These are phyloP conservation scores for Skeletonema costatum DNA, from an alignment of 108 stramenopile species.

Conservation along the genomic window DNA sequence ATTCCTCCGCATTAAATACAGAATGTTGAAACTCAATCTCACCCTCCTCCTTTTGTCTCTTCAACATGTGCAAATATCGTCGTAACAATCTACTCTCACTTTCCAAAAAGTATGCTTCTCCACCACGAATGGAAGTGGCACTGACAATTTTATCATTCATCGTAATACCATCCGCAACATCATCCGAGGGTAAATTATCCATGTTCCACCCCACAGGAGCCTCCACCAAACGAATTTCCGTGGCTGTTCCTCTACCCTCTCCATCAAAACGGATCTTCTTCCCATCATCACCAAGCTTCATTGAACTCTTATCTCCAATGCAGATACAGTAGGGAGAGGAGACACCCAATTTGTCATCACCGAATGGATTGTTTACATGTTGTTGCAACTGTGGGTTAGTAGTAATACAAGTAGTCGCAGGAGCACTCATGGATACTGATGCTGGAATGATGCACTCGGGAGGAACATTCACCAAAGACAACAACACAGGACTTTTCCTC, in stretches of 20 bases:
- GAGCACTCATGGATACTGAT: conserved; percentile 7
- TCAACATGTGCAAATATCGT: background rate
- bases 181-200: background rate
- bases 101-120: conserved; percentile 15
- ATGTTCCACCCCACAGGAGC: background rate
- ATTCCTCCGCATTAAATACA: conserved; percentile 3
- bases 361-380: conserved; percentile 37
- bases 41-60: background rate
- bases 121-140: background rate
- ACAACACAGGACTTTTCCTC: conserved; percentile 15
- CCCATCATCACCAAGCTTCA: conserved; percentile 4
- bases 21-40: background rate
- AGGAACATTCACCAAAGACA: conserved; percentile 53
- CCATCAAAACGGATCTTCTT: background rate
- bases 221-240: conserved; percentile 30
- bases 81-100: background rate
- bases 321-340: conserved; percentile 65
- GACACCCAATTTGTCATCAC: conserved; percentile 34
- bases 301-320: conserved; percentile 54
- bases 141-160: background rate
- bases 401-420: conserved; percentile 8
- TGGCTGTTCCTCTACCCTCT: background rate
- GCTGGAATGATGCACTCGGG: conserved; percentile 62
- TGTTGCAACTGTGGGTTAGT: conserved; percentile 32
- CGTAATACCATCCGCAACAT: background rate